Evolutionary conservation across 108 stramenopile species (phyloP).

Genomic region (Poteriospumella lacustris): DNA sequence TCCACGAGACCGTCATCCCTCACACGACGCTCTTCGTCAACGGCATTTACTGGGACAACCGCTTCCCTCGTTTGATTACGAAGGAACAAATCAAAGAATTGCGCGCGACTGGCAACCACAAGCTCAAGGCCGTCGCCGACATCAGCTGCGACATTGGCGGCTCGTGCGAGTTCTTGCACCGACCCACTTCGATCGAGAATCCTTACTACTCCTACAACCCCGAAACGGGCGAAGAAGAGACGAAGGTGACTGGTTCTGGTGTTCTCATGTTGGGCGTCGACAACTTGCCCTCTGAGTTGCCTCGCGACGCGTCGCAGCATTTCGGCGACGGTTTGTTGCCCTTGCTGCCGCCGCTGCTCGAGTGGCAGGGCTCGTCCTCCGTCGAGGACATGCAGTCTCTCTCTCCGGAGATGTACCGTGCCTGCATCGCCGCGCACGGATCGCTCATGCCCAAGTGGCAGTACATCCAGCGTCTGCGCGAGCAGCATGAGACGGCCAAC

Average conservation of each 20-base stretch:
- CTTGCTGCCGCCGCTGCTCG: conserved; percentile 46
- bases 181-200: conserved; percentile 65
- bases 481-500: too few species aligned
- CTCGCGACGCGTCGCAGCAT: conserved; percentile 66
- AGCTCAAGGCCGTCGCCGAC: conserved; percentile 63
- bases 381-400: not conserved
- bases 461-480: conserved; percentile 57
- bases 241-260: conserved; percentile 53
- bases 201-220: conserved; percentile 68
- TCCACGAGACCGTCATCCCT: conserved; percentile 61
- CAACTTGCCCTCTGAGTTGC: conserved; percentile 73
- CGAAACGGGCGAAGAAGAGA: conserved; percentile 45
- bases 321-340: conserved; percentile 72
- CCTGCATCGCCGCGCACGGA: conserved; percentile 53
- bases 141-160: conserved; percentile 73
- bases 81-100: conserved; percentile 57
- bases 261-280: conserved; percentile 63
- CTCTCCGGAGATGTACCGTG: conserved; percentile 23
- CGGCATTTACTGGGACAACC: conserved; percentile 75
- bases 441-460: conserved; percentile 43
- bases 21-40: conserved; percentile 64
- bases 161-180: conserved; percentile 63
- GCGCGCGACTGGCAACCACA: conserved; percentile 43
- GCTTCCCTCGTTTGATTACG: conserved; percentile 67
- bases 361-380: not conserved